These are phyloP conservation scores for Metarhizium robertsii DNA, from an alignment of 2,329 filamentous ascomycete species.

Conservation along the genomic window DNA sequence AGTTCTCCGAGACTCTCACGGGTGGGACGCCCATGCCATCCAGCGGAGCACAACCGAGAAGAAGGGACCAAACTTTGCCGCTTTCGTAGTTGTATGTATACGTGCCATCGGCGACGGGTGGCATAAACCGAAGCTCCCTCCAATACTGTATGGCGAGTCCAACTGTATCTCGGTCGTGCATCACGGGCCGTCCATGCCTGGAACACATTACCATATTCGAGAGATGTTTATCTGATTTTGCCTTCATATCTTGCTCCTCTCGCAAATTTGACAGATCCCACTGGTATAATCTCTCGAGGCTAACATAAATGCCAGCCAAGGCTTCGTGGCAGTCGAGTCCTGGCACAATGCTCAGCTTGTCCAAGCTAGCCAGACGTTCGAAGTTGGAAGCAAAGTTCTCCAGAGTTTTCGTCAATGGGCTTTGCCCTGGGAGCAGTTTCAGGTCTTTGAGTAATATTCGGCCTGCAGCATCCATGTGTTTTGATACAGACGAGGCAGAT, in stretches of 20 bases:
- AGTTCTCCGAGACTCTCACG: constrained; percentile 61
- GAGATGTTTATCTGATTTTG: constrained; percentile 38
- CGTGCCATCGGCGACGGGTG: constrained; percentile 24
- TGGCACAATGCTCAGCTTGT: constrained; percentile 60
- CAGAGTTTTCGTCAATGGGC: constrained; percentile 60
- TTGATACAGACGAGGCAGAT: constrained; percentile 46
- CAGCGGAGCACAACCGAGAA: constrained; percentile 53
- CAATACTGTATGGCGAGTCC: constrained; percentile 72
- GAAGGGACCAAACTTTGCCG: constrained; percentile 54
- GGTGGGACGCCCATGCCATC: constrained; percentile 41
- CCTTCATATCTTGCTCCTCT: constrained; percentile 34
- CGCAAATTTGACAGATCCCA: constrained; percentile 57
- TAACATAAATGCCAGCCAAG: constrained; percentile 62
- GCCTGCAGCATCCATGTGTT: constrained; percentile 51
- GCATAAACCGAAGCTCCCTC: constrained; percentile 50
- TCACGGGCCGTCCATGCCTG: constrained; percentile 58
- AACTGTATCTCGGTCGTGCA: constrained; percentile 58
- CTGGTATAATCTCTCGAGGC: constrained; percentile 58
- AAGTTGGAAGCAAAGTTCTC: constrained; percentile 64
- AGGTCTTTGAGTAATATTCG: constrained; percentile 59
- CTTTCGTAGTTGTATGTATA: constrained; percentile 27
- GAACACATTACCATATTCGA: constrained; percentile 56
- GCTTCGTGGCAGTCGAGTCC: constrained; percentile 71
- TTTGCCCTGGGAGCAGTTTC: constrained; percentile 47
- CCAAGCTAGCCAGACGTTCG: constrained; percentile 57